Conservation (phyloP, 2,329 filamentous ascomycete genomes). For the Aureobasidium melanogenum region DNA sequence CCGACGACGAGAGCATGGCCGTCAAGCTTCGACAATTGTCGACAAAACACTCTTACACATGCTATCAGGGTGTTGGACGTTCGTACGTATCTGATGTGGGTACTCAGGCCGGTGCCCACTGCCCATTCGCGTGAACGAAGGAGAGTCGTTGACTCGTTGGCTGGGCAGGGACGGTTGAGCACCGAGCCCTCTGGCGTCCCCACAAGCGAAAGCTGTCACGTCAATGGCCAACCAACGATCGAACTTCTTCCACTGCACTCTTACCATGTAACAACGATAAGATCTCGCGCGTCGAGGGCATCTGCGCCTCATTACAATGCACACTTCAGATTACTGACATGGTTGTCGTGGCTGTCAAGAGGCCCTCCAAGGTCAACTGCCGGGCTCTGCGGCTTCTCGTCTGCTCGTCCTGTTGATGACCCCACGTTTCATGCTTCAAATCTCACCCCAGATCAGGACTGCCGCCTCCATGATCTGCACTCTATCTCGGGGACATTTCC, state of each 20-base stretch:
- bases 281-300: background rate
- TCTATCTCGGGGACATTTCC: background rate
- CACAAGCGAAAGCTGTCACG: too few species aligned
- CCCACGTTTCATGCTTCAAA: background rate
- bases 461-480: constrained; percentile 1
- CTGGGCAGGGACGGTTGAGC: background rate
- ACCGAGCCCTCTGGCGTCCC: too few species aligned
- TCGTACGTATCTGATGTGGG: background rate
- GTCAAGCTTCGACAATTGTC: too few species aligned
- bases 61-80: too few species aligned
- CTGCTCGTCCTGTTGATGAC: background rate
- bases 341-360: background rate
- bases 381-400: background rate
- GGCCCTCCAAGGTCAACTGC: background rate
- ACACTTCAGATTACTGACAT: background rate
- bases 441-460: background rate
- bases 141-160: background rate
- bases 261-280: background rate
- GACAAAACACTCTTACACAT: too few species aligned
- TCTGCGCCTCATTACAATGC: background rate
- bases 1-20: too few species aligned
- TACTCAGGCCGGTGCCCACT: background rate
- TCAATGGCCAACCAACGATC: background rate
- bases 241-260: background rate
- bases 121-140: background rate